These are phyloP conservation scores for Evansstolkia leycettana DNA, from an alignment of 495 filamentous ascomycete species.

Conservation along the genomic window DNA sequence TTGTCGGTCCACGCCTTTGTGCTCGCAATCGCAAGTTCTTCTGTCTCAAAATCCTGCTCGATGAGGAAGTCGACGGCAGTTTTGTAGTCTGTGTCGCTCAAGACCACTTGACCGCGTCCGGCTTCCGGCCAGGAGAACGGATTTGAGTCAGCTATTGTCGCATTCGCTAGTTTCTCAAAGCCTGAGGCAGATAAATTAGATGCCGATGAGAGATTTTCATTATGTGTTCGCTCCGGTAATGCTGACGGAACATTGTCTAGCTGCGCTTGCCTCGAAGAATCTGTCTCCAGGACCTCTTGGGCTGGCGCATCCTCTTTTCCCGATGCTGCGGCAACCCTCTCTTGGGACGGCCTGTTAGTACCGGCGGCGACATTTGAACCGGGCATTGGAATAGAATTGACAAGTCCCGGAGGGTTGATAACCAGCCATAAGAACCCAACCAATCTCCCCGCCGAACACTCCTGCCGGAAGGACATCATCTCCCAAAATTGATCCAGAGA, in stretches of 20 bases:
- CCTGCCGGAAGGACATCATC: conserved; percentile 92
- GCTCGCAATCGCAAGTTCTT: conserved; percentile 53
- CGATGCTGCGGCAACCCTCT: too few relatives aligned
- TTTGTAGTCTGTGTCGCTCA: conserved; percentile 63
- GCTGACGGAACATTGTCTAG: too few relatives aligned
- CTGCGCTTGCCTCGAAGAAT: too few relatives aligned
- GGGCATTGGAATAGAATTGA: conserved; percentile 28
- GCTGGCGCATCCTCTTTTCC: too few relatives aligned
- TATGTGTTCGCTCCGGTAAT: too few relatives aligned
- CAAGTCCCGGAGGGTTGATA: conserved; percentile 42
- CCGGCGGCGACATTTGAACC: too few relatives aligned
- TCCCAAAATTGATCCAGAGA: conserved; percentile 94
- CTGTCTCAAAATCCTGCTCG: conserved; percentile 69
- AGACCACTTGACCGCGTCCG: conserved; percentile 56
- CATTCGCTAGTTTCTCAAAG: too few relatives aligned
- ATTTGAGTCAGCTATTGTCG: conserved; percentile 13
- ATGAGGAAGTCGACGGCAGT: conserved; percentile 66
- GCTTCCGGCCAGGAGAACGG: conserved; percentile 58
- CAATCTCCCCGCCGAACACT: conserved; percentile 80
- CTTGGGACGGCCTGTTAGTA: too few relatives aligned
- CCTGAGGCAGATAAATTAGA: too few relatives aligned
- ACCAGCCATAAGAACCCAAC: conserved; percentile 95
- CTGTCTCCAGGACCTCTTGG: too few relatives aligned
- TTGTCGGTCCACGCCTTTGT: conserved; percentile 63
- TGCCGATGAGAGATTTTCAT: too few relatives aligned